A percentile compares a stretch with the other conserved stretches of the same genome.
These are phyloP conservation scores for Hemisphaericaspora nanyangensis DNA, from an alignment of 805 yeast genomes.

Conservation along the genomic window DNA sequence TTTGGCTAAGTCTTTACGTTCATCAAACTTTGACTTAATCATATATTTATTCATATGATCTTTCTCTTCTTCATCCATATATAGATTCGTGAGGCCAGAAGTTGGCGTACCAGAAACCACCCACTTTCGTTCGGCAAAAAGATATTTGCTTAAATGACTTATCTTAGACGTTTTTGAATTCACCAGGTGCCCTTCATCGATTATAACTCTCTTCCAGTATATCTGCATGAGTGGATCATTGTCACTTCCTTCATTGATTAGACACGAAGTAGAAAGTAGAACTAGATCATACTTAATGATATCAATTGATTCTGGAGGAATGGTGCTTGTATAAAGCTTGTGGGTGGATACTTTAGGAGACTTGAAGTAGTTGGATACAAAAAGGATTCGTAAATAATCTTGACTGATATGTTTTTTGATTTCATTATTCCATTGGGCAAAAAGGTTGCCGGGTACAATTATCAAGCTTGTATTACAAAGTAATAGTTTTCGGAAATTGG, in stretches of 20 bases:
- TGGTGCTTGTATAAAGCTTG: slow-evolving; percentile 14
- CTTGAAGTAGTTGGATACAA: slow-evolving; percentile 30
- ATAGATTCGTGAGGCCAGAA: slow-evolving; percentile 58
- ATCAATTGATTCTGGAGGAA: slow-evolving; percentile 23
- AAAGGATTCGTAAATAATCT: slow-evolving; percentile 31
- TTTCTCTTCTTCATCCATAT: slow-evolving; percentile 39
- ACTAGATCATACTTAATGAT: slow-evolving; percentile 50
- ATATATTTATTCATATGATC: slow-evolving; percentile 29
- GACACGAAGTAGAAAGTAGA: slow-evolving; percentile 37
- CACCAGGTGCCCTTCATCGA: slow-evolving; percentile 76
- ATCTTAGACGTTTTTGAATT: slow-evolving; percentile 48
- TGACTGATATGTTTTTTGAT: slow-evolving; percentile 49
- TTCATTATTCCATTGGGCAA: slow-evolving; percentile 63
- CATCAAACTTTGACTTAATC: slow-evolving; percentile 48
- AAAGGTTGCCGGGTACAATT: slow-evolving; percentile 62
- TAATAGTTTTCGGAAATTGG: slow-evolving; percentile 26
- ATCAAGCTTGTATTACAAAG: slow-evolving; percentile 54
- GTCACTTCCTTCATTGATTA: neutral
- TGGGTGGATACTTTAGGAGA: slow-evolving; percentile 10
- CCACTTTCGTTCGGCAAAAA: slow-evolving; percentile 64
- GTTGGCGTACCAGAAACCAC: slow-evolving; percentile 77
- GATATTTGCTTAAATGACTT: slow-evolving; percentile 43
- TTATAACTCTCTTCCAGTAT: slow-evolving; percentile 65
- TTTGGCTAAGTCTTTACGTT: slow-evolving; percentile 49
- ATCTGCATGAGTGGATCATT: slow-evolving; percentile 38